These are phyloP conservation scores for Adansonia madagascariensis DNA, from an alignment of 441 rosid genomes.

Conservation along the genomic window DNA sequence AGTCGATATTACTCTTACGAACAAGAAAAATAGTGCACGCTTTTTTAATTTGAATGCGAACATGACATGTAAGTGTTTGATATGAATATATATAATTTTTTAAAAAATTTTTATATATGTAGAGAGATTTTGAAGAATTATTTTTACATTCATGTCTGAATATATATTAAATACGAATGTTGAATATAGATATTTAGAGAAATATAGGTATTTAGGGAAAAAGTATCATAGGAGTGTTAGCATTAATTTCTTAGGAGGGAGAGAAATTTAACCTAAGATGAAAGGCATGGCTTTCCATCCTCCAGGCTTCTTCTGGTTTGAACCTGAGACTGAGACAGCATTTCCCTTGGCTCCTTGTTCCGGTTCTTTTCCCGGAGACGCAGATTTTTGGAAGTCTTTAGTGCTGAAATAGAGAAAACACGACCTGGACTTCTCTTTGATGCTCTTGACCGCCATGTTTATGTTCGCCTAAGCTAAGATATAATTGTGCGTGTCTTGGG, in stretches of 20 bases:
- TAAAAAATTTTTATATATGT: no score
- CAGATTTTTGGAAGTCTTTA: conserved; percentile 30
- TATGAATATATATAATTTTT: no score
- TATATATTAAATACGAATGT: no score
- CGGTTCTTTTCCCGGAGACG: conserved; percentile 19
- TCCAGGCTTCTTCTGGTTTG: conserved; percentile 46
- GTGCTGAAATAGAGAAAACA: conserved; percentile 27
- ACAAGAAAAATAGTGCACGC: no score
- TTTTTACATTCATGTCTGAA: no score
- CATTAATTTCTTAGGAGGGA: conserved; percentile 2
- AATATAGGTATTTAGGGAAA: no score
- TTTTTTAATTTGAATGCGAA: no score
- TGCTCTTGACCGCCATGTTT: conserved; percentile 24
- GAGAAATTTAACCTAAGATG: conserved; percentile 57
- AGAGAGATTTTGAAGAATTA: no score
- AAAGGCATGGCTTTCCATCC: conserved; percentile 92
- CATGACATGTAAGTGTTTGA: no score
- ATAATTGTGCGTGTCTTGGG: not conserved
- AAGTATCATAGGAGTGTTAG: not conserved
- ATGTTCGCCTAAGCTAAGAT: not conserved
- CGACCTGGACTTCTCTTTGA: conserved; percentile 24
- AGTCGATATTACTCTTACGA: not conserved
- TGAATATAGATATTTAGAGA: no score
- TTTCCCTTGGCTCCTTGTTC: conserved; percentile 23
- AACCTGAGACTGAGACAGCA: not conserved